These are phyloP conservation scores for Lepidium aucheri DNA, from an alignment of 345 rosid species.

Conservation along the genomic window DNA sequence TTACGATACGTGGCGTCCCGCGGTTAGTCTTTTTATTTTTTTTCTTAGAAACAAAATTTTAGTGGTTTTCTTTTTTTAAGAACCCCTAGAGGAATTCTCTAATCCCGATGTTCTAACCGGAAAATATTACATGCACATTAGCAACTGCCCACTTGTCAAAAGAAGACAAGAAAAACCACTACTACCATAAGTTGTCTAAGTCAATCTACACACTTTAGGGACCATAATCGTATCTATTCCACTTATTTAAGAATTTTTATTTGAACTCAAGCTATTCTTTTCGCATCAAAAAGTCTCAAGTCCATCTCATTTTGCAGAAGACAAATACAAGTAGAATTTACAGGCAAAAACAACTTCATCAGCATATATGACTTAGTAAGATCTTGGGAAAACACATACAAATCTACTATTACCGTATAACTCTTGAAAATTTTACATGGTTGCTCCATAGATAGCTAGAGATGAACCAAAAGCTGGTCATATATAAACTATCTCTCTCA, in stretches of 20 bases:
- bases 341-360: background rate
- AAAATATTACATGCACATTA: conserved; percentile 13
- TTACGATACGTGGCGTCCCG: too few relatives aligned
- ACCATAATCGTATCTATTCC: background rate
- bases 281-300: background rate
- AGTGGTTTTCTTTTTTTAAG: too few relatives aligned
- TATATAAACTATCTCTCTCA: background rate
- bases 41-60: too few relatives aligned
- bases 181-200: conserved; percentile 4
- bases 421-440: too few relatives aligned
- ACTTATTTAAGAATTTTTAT: background rate
- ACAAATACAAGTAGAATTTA: background rate
- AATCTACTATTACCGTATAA: too few relatives aligned
- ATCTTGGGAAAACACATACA: too few relatives aligned
- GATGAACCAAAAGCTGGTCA: too few relatives aligned
- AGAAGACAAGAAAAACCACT: conserved; percentile 14
- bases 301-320: background rate
- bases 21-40: too few relatives aligned
- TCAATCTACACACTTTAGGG: conserved; percentile 2
- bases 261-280: background rate
- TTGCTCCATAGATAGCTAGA: too few relatives aligned
- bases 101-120: too few relatives aligned
- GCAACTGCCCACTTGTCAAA: conserved; percentile 22
- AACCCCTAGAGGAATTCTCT: too few relatives aligned
- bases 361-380: too few relatives aligned